Percentiles rank a stretch among this genome's conserved stretches.
Evolutionary conservation across 2,329 filamentous ascomycete genomes (phyloP).

Genomic region (Rhexocercosporidium sp.): DNA sequence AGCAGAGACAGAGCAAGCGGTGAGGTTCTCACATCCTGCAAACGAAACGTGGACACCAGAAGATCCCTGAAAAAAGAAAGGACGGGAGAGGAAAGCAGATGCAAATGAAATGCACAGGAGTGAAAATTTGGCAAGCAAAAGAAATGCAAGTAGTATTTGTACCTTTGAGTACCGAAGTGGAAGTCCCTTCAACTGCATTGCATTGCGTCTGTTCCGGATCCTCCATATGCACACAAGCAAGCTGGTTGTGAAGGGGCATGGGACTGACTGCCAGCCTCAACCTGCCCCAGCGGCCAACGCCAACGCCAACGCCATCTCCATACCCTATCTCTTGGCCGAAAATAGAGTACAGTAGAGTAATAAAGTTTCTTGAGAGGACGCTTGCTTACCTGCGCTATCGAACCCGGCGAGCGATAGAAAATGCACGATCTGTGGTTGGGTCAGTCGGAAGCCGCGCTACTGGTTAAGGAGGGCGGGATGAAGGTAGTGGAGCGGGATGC

Average conservation of each 20-base stretch:
- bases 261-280: not conserved
- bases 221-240: not conserved
- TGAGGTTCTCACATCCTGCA: not conserved
- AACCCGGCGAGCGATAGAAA: constrained; percentile 7
- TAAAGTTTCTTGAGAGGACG: not conserved
- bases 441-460: not conserved
- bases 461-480: not conserved
- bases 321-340: constrained; percentile 8
- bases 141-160: not conserved
- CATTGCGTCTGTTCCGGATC: not conserved
- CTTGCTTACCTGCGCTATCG: not conserved
- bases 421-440: constrained; percentile 15
- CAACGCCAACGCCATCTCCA: not conserved
- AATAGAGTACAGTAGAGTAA: not conserved
- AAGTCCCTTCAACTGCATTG: not conserved
- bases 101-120: not conserved
- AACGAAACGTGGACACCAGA: constrained; percentile 4
- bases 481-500: not conserved
- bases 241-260: not conserved
- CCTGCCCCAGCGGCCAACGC: not conserved
- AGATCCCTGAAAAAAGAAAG: not conserved
- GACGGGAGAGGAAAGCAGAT: not conserved
- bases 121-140: not conserved
- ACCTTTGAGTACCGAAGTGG: not conserved
- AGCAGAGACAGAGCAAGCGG: constrained; percentile 1